Evolutionary conservation across 495 filamentous ascomycete genomes (phyloP).

Genomic region (Aspergillus hancockii): DNA sequence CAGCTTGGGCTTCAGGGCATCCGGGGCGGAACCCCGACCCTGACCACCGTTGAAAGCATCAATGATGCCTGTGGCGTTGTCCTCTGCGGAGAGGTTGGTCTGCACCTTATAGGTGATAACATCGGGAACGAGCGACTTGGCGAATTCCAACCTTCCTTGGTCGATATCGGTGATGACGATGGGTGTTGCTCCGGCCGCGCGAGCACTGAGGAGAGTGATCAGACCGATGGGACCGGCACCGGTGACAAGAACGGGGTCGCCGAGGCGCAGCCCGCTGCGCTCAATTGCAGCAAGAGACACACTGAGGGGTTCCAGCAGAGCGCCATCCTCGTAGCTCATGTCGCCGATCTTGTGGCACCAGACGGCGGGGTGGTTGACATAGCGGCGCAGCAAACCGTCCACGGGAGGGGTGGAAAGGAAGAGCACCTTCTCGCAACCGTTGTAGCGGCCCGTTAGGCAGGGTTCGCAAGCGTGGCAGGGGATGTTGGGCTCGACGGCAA

Average conservation of each 20-base stretch:
- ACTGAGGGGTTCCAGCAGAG: conserved; percentile 81
- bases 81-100: conserved; percentile 62
- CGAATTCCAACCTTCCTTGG: conserved; percentile 77
- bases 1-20: conserved; percentile 72
- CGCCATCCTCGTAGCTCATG: conserved; percentile 87
- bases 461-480: conserved; percentile 88
- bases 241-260: conserved; percentile 82
- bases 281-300: conserved; percentile 85
- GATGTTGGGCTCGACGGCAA: conserved; percentile 89
- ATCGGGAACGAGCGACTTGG: conserved; percentile 71
- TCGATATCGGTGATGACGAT: conserved; percentile 93
- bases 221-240: conserved; percentile 91
- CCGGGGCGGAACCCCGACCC: conserved; percentile 50
- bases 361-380: conserved; percentile 87
- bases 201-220: conserved; percentile 77
- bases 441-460: conserved; percentile 87
- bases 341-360: conserved; percentile 93
- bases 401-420: conserved; percentile 91
- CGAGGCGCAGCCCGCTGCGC: conserved; percentile 72
- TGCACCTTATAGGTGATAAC: conserved; percentile 79
- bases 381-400: conserved; percentile 83
- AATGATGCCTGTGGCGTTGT: conserved; percentile 67
- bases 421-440: conserved; percentile 79
- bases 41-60: conserved; percentile 46
- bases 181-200: conserved; percentile 81